A percentile compares a stretch with the other conserved stretches of the same genome.
Conservation (phyloP, 2,329 filamentous ascomycete genomes). For the Phyllachora maydis region DNA sequence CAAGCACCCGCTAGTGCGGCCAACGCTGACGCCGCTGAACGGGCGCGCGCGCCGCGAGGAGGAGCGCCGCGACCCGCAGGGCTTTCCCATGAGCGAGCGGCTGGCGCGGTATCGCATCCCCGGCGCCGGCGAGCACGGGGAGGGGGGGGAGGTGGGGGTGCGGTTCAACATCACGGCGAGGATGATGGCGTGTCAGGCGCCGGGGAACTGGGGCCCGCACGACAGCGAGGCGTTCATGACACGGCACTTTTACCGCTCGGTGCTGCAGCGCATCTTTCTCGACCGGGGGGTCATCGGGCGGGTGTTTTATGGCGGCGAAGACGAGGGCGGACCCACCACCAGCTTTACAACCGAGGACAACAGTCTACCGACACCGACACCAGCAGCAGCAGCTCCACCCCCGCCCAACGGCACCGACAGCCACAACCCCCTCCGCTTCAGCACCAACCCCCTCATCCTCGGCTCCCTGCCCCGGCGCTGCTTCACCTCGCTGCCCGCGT, state of each 20-base stretch:
- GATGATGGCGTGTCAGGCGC: slow-evolving; percentile 96
- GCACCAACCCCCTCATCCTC: slow-evolving; percentile 66
- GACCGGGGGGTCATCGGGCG: slow-evolving; percentile 60
- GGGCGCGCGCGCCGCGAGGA: slow-evolving; percentile 50
- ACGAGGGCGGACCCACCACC: slow-evolving; percentile 4
- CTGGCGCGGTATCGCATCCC: slow-evolving; percentile 35
- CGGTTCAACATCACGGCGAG: slow-evolving; percentile 87
- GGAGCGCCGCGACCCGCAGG: slow-evolving; percentile 61
- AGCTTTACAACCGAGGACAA: slow-evolving; percentile 7
- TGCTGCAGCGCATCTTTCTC: slow-evolving; percentile 81
- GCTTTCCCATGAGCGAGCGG: slow-evolving; percentile 75
- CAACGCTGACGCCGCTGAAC: slow-evolving; percentile 42
- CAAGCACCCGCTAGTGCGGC: slow-evolving; percentile 61
- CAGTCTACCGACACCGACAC: no score
- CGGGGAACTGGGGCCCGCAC: slow-evolving; percentile 66
- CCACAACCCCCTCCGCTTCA: slow-evolving; percentile 23
- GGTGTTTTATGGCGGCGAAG: slow-evolving; percentile 20
- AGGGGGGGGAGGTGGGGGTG: no score
- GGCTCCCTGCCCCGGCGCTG: slow-evolving; percentile 66
- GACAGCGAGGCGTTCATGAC: slow-evolving; percentile 83
- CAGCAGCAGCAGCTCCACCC: slow-evolving; percentile 37
- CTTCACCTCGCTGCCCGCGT: slow-evolving; percentile 54
- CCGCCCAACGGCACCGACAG: slow-evolving; percentile 18
- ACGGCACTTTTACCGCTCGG: slow-evolving; percentile 77
- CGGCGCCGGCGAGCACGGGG: no score